phyloP scores from a whole-genome alignment of 345 rosid species.

The Pistacia integerrima region DNA sequence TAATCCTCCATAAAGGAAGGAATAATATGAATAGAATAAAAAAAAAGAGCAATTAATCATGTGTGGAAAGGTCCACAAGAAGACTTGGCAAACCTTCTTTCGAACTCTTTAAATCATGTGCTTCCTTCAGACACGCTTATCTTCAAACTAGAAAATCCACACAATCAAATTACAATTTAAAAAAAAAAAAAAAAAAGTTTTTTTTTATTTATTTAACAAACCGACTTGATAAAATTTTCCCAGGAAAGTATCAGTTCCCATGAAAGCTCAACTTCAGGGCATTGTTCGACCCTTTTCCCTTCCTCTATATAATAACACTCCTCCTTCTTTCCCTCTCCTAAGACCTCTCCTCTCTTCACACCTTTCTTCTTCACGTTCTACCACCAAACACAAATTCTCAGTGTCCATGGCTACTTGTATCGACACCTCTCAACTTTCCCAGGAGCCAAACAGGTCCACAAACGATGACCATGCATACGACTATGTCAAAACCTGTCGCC shows the following conservation, averaged over 20 bases:
- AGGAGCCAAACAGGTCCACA: conserved; percentile 41
- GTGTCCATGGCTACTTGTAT: conserved; percentile 74
- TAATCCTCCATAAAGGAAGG: too few relatives aligned
- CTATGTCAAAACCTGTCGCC: conserved; percentile 39
- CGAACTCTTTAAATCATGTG: neutral
- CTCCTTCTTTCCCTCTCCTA: conserved; percentile 20
- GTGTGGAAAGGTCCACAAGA: neutral
- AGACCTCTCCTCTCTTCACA: conserved; percentile 15
- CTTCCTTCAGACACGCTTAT: neutral
- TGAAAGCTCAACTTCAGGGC: conserved; percentile 36
- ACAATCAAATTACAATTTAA: neutral
- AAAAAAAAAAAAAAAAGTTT: neutral
- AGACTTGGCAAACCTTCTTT: neutral
- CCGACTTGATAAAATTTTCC: conserved; percentile 3
- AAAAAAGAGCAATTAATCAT: neutral
- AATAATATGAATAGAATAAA: neutral
- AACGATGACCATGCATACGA: conserved; percentile 39
- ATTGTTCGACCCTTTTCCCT: conserved; percentile 31
- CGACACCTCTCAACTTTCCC: conserved; percentile 57
- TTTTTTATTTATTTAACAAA: neutral
- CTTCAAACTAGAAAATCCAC: neutral
- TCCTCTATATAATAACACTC: conserved; percentile 33
- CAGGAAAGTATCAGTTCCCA: conserved; percentile 39
- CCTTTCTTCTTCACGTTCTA: neutral
- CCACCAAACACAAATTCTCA: conserved; percentile 1